phyloP scores from a whole-genome alignment of 2,329 filamentous ascomycete genomes.

The Epichloe amarillans region DNA sequence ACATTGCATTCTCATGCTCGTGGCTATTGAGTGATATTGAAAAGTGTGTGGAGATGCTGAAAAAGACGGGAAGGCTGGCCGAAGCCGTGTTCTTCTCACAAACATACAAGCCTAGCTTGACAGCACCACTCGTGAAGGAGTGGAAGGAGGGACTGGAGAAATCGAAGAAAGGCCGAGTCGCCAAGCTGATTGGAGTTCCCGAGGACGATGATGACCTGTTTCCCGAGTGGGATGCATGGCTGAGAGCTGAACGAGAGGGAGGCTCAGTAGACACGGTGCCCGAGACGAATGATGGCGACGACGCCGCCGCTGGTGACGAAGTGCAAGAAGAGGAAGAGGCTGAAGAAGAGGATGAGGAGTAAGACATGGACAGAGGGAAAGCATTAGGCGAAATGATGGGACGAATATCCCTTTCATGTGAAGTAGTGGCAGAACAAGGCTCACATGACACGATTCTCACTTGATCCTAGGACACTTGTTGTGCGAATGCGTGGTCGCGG shows the following conservation, averaged over 20 bases:
- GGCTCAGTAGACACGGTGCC: slow-evolving; percentile 18
- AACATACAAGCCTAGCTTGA: slow-evolving; percentile 80
- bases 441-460: no score
- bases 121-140: slow-evolving; percentile 50
- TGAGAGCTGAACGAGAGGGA: slow-evolving; percentile 66
- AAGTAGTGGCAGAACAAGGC: not conserved
- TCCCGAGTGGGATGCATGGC: slow-evolving; percentile 88
- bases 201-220: slow-evolving; percentile 79
- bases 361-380: slow-evolving; percentile 13
- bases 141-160: slow-evolving; percentile 84
- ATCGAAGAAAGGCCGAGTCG: slow-evolving; percentile 71
- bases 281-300: slow-evolving; percentile 3
- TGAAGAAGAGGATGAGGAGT: slow-evolving; percentile 12
- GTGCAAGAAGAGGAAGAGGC: slow-evolving; percentile 12
- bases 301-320: not conserved
- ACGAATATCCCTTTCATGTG: not conserved
- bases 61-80: slow-evolving; percentile 63
- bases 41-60: slow-evolving; percentile 66
- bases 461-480: not conserved
- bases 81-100: slow-evolving; percentile 89
- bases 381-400: slow-evolving; percentile 1
- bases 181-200: slow-evolving; percentile 70
- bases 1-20: slow-evolving; percentile 80
- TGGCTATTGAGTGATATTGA: slow-evolving; percentile 80
- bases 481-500: not conserved